A percentile compares a stretch with the other conserved stretches of the same genome.
Evolutionary conservation across 2,329 filamentous ascomycete species (phyloP).

Genomic region (Penicillium sp.): DNA sequence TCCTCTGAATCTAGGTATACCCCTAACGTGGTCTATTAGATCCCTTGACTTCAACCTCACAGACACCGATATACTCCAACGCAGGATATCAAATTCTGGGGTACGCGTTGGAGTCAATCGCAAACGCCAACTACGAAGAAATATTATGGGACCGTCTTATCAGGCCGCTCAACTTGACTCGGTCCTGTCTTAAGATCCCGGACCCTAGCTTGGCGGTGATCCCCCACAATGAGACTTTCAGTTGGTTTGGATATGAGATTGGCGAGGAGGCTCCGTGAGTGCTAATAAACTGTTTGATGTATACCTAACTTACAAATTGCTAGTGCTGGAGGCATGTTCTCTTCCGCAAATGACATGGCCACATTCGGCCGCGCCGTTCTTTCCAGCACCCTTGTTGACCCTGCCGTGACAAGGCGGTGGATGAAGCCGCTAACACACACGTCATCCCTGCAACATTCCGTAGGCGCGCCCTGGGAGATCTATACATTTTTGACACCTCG

Average conservation of each 20-base stretch:
- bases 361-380: constrained; percentile 46
- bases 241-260: constrained; percentile 35
- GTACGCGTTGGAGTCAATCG: constrained; percentile 41
- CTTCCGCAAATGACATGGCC: constrained; percentile 43
- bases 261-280: constrained; percentile 44
- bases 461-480: constrained; percentile 48
- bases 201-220: constrained; percentile 30
- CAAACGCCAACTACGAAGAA: constrained; percentile 33
- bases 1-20: no score
- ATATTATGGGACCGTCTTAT: constrained; percentile 37
- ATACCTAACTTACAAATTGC: constrained; percentile 1
- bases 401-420: constrained; percentile 43
- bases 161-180: constrained; percentile 40
- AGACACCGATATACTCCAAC: constrained; percentile 36
- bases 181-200: constrained; percentile 23
- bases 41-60: constrained; percentile 31
- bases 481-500: constrained; percentile 14
- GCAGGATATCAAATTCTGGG: constrained; percentile 35
- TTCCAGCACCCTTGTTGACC: constrained; percentile 34
- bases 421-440: constrained; percentile 42
- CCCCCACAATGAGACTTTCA: constrained; percentile 27
- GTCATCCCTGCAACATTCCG: constrained; percentile 35
- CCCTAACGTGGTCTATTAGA: constrained; percentile 1
- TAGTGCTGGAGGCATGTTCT: constrained; percentile 45
- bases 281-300: no score